Conservation (phyloP, 148 eudicot species). For the Rhododendron mucronatum region DNA sequence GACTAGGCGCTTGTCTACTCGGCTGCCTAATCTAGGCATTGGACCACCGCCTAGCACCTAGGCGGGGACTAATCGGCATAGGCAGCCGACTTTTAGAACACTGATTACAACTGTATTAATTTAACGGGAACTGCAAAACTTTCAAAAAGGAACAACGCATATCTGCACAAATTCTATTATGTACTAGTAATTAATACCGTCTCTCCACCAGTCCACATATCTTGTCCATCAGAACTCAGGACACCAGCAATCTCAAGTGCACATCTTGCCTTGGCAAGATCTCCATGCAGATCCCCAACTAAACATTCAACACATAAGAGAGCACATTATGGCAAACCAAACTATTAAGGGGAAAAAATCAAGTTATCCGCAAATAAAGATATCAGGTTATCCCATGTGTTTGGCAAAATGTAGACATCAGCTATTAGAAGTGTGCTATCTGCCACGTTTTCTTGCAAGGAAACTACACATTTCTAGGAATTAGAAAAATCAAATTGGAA, state of each 20-base stretch:
- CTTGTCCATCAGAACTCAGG: conserved; percentile 69
- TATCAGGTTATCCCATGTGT: background rate
- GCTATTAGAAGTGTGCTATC: background rate
- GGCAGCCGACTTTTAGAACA: too few relatives aligned
- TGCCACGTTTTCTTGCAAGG: background rate
- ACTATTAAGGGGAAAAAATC: background rate
- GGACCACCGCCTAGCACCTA: too few relatives aligned
- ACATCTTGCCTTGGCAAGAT: conserved; percentile 73
- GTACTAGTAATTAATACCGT: conserved; percentile 42
- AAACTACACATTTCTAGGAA: background rate
- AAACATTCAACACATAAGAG: conserved; percentile 14
- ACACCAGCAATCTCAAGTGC: conserved; percentile 95
- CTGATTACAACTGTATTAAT: background rate
- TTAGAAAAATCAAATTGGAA: background rate
- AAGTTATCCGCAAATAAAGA: background rate
- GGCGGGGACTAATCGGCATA: too few relatives aligned
- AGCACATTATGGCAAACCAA: background rate
- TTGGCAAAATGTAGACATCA: background rate
- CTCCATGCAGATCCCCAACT: conserved; percentile 99
- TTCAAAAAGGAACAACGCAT: background rate
- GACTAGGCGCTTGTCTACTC: too few relatives aligned
- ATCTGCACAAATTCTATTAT: background rate
- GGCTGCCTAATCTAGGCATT: too few relatives aligned
- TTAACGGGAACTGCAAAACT: background rate
- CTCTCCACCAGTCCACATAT: conserved; percentile 79